These are phyloP conservation scores for Biscogniauxia mediterranea DNA, from an alignment of 2,329 filamentous ascomycete species.

Conservation along the genomic window DNA sequence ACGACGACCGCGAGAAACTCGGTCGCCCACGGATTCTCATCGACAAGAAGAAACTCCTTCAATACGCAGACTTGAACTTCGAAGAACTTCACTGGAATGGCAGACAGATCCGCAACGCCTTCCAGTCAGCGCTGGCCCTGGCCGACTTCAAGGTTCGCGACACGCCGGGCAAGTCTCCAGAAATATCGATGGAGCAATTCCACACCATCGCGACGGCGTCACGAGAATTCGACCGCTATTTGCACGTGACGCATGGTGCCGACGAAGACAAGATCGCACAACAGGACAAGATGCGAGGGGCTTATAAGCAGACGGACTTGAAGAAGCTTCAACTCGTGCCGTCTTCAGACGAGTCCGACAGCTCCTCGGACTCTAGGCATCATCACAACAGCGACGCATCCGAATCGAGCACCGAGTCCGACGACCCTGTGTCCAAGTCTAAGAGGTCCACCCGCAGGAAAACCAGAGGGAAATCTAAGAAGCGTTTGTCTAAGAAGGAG, in stretches of 20 bases:
- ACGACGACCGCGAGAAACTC: slow-evolving; percentile 13
- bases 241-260: slow-evolving; percentile 9
- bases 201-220: slow-evolving; percentile 11
- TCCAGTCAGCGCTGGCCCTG: slow-evolving; percentile 31
- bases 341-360: slow-evolving; percentile 1
- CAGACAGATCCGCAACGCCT: slow-evolving; percentile 35
- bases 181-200: slow-evolving; percentile 8
- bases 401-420: slow-evolving; percentile 1
- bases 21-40: slow-evolving; percentile 17
- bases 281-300: slow-evolving; percentile 6
- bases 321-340: slow-evolving; percentile 4
- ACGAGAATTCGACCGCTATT: slow-evolving; percentile 12
- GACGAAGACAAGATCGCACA: slow-evolving; percentile 14
- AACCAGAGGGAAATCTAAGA: neutral
- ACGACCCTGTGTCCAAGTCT: neutral
- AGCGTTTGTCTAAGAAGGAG: slow-evolving; percentile 7
- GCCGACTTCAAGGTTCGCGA: slow-evolving; percentile 23
- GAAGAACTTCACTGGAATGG: slow-evolving; percentile 31
- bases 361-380: slow-evolving; percentile 2
- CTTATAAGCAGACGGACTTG: slow-evolving; percentile 4
- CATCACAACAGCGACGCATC: neutral
- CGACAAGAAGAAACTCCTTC: slow-evolving; percentile 22
- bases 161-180: slow-evolving; percentile 1
- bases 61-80: slow-evolving; percentile 21
- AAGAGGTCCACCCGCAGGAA: neutral